Conservation (phyloP, 2,329 filamentous ascomycete genomes). For the Paraphaeosphaeria sporulosa region DNA sequence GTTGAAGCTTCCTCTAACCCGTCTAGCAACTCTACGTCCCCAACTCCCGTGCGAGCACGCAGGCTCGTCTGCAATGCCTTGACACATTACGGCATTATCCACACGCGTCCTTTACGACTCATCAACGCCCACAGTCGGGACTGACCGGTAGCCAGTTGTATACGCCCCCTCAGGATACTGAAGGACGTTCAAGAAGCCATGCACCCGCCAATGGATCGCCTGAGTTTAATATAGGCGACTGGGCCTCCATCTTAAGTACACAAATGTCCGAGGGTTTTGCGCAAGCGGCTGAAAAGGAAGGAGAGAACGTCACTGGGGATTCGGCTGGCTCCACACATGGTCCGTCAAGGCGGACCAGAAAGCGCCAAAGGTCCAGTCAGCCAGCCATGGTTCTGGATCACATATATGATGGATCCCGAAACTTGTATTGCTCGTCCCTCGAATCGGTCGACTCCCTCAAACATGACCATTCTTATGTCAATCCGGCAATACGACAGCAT, state of each 20-base stretch:
- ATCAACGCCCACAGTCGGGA: background rate
- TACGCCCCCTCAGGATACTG: background rate
- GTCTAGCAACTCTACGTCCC: constrained; percentile 2
- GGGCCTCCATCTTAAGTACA: background rate
- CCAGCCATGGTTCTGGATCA: constrained; percentile 30
- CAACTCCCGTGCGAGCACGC: background rate
- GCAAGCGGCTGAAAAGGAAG: background rate
- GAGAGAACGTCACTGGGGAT: background rate
- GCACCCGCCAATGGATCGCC: background rate
- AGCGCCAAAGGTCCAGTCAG: constrained; percentile 30
- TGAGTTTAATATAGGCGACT: background rate
- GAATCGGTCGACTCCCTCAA: constrained; percentile 6
- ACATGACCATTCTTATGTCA: constrained; percentile 25
- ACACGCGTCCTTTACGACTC: background rate
- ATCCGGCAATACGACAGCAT: constrained; percentile 8
- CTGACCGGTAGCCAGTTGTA: constrained; percentile 8
- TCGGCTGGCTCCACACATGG: constrained; percentile 20
- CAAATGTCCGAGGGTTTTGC: background rate
- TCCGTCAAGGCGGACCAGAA: constrained; percentile 23
- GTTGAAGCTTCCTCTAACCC: constrained; percentile 4
- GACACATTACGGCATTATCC: background rate
- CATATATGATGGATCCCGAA: constrained; percentile 24
- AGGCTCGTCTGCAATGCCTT: constrained; percentile 1
- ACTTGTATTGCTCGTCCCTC: constrained; percentile 27
- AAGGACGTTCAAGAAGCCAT: background rate